Evolutionary conservation across 2,329 filamentous ascomycete genomes (phyloP).

Genomic region (Exophiala spinifera): DNA sequence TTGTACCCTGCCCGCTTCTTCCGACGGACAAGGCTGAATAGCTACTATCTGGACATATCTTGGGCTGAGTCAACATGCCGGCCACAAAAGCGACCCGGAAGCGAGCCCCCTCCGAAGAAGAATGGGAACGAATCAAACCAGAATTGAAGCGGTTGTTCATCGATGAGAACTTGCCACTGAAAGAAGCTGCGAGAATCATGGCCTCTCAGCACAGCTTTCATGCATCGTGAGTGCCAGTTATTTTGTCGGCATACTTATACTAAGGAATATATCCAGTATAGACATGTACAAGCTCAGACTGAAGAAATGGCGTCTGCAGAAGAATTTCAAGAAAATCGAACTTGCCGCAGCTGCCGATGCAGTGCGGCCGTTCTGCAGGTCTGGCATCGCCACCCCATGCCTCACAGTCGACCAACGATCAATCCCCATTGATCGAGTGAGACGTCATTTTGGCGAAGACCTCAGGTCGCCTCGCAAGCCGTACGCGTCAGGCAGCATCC

Average conservation of each 20-base stretch:
- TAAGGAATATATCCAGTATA: conserved; percentile 2
- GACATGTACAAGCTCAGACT: conserved; percentile 22
- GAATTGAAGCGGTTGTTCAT: conserved; percentile 70
- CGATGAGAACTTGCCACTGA: conserved; percentile 61
- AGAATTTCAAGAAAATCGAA: conserved; percentile 20
- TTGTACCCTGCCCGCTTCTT: not conserved
- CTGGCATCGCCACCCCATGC: conserved; percentile 3
- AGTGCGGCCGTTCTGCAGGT: conserved; percentile 4
- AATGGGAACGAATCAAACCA: conserved; percentile 64
- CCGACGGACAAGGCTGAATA: too few relatives aligned
- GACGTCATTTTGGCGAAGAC: conserved; percentile 10
- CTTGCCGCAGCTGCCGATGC: conserved; percentile 9
- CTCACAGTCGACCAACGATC: not conserved
- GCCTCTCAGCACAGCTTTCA: conserved; percentile 61
- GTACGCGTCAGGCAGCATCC: too few relatives aligned
- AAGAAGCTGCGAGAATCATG: conserved; percentile 71
- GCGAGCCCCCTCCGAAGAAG: conserved; percentile 27
- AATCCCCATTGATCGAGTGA: conserved; percentile 8
- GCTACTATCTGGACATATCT: too few relatives aligned
- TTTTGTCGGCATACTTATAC: not conserved
- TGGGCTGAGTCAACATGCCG: not conserved
- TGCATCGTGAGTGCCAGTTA: conserved; percentile 49
- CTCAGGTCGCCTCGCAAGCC: too few relatives aligned
- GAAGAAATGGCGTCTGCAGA: conserved; percentile 17
- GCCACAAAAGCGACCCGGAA: not conserved